Conservation (phyloP, 257 asterid species). For the Forsythia viridissima region DNA sequence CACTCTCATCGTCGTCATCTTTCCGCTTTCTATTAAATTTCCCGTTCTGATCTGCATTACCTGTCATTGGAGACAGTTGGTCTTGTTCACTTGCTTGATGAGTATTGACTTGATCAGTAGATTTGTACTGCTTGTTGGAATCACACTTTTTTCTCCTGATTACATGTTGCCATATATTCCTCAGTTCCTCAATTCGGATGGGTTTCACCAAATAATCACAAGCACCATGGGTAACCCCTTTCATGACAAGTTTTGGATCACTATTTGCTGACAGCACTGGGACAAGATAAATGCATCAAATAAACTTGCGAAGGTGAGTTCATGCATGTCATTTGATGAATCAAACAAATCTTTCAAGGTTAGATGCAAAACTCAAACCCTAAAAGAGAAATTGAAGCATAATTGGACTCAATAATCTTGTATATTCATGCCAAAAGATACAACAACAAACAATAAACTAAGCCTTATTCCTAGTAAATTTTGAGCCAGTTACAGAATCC, state of each 20-base stretch:
- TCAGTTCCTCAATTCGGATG: constrained; percentile 69
- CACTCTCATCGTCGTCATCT: constrained; percentile 77
- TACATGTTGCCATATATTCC: constrained; percentile 91
- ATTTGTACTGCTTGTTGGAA: constrained; percentile 31
- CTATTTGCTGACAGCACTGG: constrained; percentile 85
- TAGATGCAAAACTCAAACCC: not conserved
- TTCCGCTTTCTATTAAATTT: constrained; percentile 68
- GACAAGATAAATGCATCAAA: constrained; percentile 15
- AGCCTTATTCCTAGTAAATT: not conserved
- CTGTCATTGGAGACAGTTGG: constrained; percentile 42
- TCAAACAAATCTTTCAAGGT: constrained; percentile 10
- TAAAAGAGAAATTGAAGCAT: not conserved
- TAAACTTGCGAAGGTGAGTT: constrained; percentile 13
- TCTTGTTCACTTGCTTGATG: constrained; percentile 45
- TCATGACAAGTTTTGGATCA: constrained; percentile 73
- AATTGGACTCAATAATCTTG: not conserved
- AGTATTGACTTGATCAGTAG: constrained; percentile 34
- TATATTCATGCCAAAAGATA: not conserved
- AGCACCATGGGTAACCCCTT: constrained; percentile 86
- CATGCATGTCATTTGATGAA: not conserved
- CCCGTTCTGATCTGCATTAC: constrained; percentile 50
- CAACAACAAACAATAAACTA: not conserved
- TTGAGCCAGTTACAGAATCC: not conserved
- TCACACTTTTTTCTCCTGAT: constrained; percentile 61
- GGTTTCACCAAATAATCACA: constrained; percentile 94